phyloP scores from a whole-genome alignment of 306 rosid genomes.

The Castanea mollissima region DNA sequence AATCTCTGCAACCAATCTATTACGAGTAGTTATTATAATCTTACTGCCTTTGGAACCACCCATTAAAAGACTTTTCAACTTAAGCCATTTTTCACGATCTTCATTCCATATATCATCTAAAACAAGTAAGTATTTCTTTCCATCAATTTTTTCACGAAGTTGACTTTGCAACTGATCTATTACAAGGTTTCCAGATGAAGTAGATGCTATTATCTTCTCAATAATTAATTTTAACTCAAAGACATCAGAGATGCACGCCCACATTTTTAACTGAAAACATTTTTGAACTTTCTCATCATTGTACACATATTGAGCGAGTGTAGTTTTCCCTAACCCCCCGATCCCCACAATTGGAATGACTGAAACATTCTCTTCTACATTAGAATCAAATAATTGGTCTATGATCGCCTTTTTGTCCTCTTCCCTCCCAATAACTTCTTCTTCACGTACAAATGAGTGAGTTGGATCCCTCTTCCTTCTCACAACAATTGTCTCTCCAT shows the following conservation, averaged over 20 bases:
- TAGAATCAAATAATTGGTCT: no score
- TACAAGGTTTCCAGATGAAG: background rate
- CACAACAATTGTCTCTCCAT: no score
- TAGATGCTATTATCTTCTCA: conserved; percentile 16
- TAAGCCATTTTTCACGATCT: conserved; percentile 12
- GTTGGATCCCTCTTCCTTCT: no score
- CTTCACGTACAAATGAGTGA: no score
- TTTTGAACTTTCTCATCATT: no score
- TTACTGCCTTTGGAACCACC: conserved; percentile 34
- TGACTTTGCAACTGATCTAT: conserved; percentile 15
- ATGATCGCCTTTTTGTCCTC: background rate
- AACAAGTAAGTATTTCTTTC: conserved; percentile 33
- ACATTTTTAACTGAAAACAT: no score
- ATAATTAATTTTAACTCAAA: background rate
- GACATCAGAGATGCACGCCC: no score
- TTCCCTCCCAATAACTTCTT: background rate
- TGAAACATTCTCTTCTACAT: no score
- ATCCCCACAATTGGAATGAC: no score
- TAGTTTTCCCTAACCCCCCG: no score
- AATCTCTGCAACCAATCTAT: conserved; percentile 10
- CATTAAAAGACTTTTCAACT: conserved; percentile 14
- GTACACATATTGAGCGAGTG: no score
- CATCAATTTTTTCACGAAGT: conserved; percentile 10
- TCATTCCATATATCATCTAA: conserved; percentile 44
- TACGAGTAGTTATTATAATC: conserved; percentile 33